These are phyloP conservation scores for Cubamyces lactineus DNA, from an alignment of 768 basidiomycete genomes.

Conservation along the genomic window DNA sequence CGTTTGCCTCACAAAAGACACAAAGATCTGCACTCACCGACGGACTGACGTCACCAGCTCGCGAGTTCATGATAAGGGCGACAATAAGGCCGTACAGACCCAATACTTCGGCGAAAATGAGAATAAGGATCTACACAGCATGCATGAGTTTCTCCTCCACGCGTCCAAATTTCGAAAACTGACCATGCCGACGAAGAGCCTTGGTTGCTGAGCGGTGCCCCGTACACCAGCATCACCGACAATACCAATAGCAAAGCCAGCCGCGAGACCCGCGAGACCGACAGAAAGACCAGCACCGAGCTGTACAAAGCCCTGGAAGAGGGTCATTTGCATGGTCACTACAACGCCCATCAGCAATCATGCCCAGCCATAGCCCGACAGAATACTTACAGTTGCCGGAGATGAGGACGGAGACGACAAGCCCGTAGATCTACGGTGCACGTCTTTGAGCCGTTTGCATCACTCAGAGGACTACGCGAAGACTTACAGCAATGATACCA, in stretches of 20 bases:
- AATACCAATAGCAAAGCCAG: slow-evolving; percentile 97
- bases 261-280: slow-evolving; percentile 92
- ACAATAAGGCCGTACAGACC: slow-evolving; percentile 95
- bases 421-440: slow-evolving; percentile 80
- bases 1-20: background rate
- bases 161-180: slow-evolving; percentile 24
- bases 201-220: slow-evolving; percentile 95
- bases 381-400: slow-evolving; percentile 73
- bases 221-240: slow-evolving; percentile 99
- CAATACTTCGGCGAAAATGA: slow-evolving; percentile 96
- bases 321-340: slow-evolving; percentile 82
- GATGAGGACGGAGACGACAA: slow-evolving; percentile 99
- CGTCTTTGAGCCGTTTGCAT: background rate
- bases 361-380: background rate
- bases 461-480: background rate
- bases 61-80: slow-evolving; percentile 82
- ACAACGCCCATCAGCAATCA: background rate
- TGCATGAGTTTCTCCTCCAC: background rate
- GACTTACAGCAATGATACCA: slow-evolving; percentile 98
- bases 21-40: slow-evolving; percentile 22
- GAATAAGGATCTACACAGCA: slow-evolving; percentile 78
- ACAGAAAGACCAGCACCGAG: slow-evolving; percentile 93
- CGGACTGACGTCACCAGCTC: slow-evolving; percentile 20
- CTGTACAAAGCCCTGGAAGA: slow-evolving; percentile 92
- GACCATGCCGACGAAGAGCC: slow-evolving; percentile 94